A percentile compares a stretch with the other conserved stretches of the same genome.
Conservation (phyloP, 164 flowering plant species). For the Berberis thunbergii region DNA sequence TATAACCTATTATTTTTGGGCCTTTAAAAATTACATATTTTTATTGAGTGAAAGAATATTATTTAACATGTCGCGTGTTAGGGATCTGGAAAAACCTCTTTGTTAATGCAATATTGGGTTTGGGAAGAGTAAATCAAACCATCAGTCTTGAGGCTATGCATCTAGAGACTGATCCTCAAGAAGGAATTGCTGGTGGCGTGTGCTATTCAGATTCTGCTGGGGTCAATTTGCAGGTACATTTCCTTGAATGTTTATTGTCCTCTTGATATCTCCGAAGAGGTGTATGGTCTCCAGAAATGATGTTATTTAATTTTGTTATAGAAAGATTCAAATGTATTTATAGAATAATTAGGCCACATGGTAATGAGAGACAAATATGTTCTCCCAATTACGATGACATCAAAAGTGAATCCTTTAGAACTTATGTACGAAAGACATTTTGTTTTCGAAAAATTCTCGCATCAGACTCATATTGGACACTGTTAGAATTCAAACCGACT, state of each 20-base stretch:
- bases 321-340: no score
- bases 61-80: conserved; percentile 15
- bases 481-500: no score
- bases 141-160: conserved; percentile 35
- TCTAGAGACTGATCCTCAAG: conserved; percentile 40
- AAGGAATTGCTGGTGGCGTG: conserved; percentile 72
- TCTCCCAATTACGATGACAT: no score
- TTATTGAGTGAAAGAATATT: not conserved
- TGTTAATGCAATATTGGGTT: conserved; percentile 68
- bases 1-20: not conserved
- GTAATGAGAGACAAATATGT: no score
- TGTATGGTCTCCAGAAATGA: no score
- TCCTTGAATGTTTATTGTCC: not conserved
- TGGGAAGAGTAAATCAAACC: conserved; percentile 23
- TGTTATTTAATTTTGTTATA: no score
- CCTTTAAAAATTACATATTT: not conserved
- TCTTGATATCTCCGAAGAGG: not conserved
- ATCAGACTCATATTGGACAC: no score
- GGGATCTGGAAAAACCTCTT: conserved; percentile 97
- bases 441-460: no score
- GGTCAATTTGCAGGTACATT: conserved; percentile 76
- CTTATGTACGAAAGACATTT: no score
- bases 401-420: no score
- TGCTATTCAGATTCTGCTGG: conserved; percentile 70
- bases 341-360: no score